Evolutionary conservation across 2,329 filamentous ascomycete species (phyloP), one percentile per base, ranked within the genome.

Genomic region (Dactylellina haptotyla): DNA sequence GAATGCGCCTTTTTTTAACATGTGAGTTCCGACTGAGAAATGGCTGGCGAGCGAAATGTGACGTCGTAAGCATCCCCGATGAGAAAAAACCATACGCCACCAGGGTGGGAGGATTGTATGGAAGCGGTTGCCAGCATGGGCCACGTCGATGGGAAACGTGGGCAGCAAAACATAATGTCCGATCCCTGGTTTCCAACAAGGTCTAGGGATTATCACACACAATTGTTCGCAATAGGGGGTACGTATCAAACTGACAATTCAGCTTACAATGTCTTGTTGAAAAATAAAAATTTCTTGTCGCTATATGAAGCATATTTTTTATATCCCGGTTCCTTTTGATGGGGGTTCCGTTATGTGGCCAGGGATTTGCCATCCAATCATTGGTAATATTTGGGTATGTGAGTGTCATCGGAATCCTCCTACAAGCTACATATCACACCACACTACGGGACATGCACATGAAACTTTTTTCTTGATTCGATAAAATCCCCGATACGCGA

Each of bases 401-500:
- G 54, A 46, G 51, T 30, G 54, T 32, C 41, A 34, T 37, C 63
- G 63, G 63, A 67, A 67, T 48, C 34, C 34, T 48, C 53, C 34
- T 67, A 54, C 46, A 48, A 34, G 46, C 57, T 37, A 28, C 46
- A 57, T 50, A 39, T 67, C 63, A 67, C 63, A 67, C 45, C 64
- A 69, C 43, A 54, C 50, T 23, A 9, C 37, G 34, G 45, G 12
- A 48, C 37, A 61, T 58, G 53, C 63, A 67, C 56, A 61, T 62
- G 37, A 54, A 54, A 46, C 12, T 46, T 26, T 26, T 23, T 45
- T 37, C 53, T 59, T 23, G 34, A 67, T 67, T 67, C 43, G 37
- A 58, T 62, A 28, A 69, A 69, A 69, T 62, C 46, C 48, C 64
- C 64, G 56, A 69, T 69, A 69, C 46, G 64, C 64, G 64, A 69